Evolutionary conservation across 2,329 filamentous ascomycete genomes (phyloP).

Genomic region (Eurotiales sp.): DNA sequence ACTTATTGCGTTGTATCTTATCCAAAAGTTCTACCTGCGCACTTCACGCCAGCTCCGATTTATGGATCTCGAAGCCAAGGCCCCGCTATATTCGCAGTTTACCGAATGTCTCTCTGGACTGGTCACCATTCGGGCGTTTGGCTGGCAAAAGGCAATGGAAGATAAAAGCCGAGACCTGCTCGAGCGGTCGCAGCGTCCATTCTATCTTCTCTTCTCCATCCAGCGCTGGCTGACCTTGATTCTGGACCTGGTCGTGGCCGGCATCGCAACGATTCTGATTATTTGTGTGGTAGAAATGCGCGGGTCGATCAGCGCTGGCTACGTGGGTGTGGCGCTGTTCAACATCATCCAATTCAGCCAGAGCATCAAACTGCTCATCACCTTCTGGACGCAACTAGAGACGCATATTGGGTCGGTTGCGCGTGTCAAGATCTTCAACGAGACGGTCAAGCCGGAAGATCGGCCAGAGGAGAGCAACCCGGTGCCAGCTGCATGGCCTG

Average conservation of each 20-base stretch:
- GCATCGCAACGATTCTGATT: constrained; percentile 48
- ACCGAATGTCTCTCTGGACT: constrained; percentile 55
- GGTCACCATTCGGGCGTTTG: constrained; percentile 55
- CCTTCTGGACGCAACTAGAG: constrained; percentile 56
- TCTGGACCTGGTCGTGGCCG: constrained; percentile 49
- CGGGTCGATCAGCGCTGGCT: constrained; percentile 45
- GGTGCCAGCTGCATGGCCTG: constrained; percentile 42
- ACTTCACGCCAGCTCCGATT: constrained; percentile 60
- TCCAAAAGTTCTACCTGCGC: constrained; percentile 58
- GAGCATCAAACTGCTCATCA: constrained; percentile 49
- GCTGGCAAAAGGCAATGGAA: constrained; percentile 47
- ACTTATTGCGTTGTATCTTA: constrained; percentile 42
- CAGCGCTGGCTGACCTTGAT: constrained; percentile 57
- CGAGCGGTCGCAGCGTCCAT: constrained; percentile 54
- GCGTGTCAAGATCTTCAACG: constrained; percentile 52
- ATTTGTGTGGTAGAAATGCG: constrained; percentile 46
- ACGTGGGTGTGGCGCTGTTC: constrained; percentile 51
- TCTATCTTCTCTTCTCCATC: constrained; percentile 55
- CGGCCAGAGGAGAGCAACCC: constrained; percentile 36
- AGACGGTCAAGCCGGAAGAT: constrained; percentile 44
- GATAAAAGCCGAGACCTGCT: constrained; percentile 47
- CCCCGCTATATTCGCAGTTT: constrained; percentile 57
- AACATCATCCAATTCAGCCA: constrained; percentile 54
- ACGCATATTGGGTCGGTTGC: constrained; percentile 56
- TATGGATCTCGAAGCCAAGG: constrained; percentile 60